Base-by-base conservation (phyloP, 441 rosid genomes). In the Syzygium malaccense region DNA sequence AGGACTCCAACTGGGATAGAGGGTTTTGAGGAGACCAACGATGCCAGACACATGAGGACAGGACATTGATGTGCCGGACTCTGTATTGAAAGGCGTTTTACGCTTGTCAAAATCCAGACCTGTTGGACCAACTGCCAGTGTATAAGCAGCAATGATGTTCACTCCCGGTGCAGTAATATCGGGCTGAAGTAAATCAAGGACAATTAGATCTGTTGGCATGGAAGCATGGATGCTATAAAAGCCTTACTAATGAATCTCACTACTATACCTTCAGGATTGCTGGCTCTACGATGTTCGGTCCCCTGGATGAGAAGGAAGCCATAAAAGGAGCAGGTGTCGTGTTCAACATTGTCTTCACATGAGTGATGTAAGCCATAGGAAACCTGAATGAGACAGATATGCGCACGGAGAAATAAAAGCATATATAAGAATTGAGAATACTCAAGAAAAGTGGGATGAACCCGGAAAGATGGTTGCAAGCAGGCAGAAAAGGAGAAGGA, bases 151-250 rank as follows among this genome's bases (percentile, higher is more conserved):
- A 62, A 95, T 90, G 62, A 95, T 54, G 88, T 89, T 90, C 71
- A 92, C 93, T 48, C 97, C 96, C 0, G 96, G 97, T 32, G 97
- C 97, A 56, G 95, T 94, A 30, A 95, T 89, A 89, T 95, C 97
- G 49, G 97, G 97, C 92, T 95, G 89, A 53, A 89, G 26, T 57
- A 9, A 37, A 26, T 23, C 3, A 18, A 75, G 25, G 32, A 75
- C 17, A 13, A 75, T 75, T 75, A 41, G 83, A 12, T 75, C 28
- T 12, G 7, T 41, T 41, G 83, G 53, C 83, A 23, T 41, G 13
- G 83, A 41, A 11, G 51, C 51, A 14, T 75, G 41, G 83, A 75
- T 37, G n/a, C n/a, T 51, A 5, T 75, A 37, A n/a, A 75, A 23
- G 25, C 18, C n/a, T 23, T 41, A 41, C 41, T 7, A 23, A 23